Base-by-base conservation (phyloP, 768 basidiomycete species). In the Mycena capillaripes region DNA sequence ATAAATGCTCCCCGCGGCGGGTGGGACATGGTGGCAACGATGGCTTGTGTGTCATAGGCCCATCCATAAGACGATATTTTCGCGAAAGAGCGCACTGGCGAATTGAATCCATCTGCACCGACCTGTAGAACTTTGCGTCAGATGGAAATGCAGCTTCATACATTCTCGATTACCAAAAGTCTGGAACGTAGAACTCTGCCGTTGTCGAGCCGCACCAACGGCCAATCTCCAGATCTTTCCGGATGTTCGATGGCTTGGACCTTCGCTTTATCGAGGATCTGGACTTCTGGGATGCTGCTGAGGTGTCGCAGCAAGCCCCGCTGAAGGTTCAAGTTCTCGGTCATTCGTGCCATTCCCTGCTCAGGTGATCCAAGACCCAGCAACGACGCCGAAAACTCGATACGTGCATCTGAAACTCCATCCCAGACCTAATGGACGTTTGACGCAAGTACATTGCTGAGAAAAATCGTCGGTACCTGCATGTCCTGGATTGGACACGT, bases 91-190 rank as follows among this genome's bases (percentile, higher is more conserved):
- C 97, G 91, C 27, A 99, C 98, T 14, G 97, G 97, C 0, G 97
- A 98, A 78, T 96, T 97, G 80, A 91, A 92, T 4, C 98, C 98
- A 78, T 99, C 98, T 6, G 98, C 97, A 21, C 98, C 97, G 38
- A 99, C 90, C 95, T 96, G 75, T 42, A 59, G 27, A 23, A 52
- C 65, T 27, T 58, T 53, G 38, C 58, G 52, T 46, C 30, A 34
- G 40, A 66, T 32, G 32, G 27, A 16, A 61, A 72, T 50, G 21
- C 11, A 42, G 11, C 52, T 32, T 11, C 11, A 38, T 42, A 36
- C 48, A 30, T 32, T 38, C 7, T n/a, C 52, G 52, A 25, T 82
- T 76, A 96, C 95, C 67, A 98, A 84, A 40, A 98, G 84, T 74
- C 95, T 86, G 23, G 95, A 89, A 69, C 93, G 86, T 29, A 97